These are phyloP conservation scores for Aspergillus felis DNA, from an alignment of 2,329 filamentous ascomycete species.

Conservation along the genomic window DNA sequence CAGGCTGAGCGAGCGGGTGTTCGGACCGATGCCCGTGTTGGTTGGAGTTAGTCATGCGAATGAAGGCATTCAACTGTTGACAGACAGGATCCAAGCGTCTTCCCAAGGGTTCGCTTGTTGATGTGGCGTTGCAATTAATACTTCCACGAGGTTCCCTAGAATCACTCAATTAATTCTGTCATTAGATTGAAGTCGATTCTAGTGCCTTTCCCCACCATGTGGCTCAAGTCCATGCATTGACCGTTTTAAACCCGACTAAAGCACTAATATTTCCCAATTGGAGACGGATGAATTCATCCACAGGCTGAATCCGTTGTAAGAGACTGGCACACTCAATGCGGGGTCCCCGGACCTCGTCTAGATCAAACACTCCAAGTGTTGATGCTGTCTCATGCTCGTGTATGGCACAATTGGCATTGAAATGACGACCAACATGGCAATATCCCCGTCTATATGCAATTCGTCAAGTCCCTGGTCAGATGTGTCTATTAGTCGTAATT, in stretches of 20 bases:
- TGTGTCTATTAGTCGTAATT: too few species aligned
- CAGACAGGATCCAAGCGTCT: too few species aligned
- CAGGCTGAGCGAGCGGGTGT: too few species aligned
- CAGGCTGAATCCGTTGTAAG: neutral
- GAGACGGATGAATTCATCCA: neutral
- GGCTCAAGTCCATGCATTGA: neutral
- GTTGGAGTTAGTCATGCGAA: neutral
- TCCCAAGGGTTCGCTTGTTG: neutral
- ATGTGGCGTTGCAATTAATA: neutral
- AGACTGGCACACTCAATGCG: neutral
- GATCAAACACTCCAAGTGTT: neutral
- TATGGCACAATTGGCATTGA: too few species aligned
- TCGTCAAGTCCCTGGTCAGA: too few species aligned
- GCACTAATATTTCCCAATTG: neutral
- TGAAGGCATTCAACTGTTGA: neutral
- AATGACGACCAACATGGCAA: too few species aligned
- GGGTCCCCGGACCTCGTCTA: neutral
- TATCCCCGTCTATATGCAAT: too few species aligned
- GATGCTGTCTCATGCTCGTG: neutral
- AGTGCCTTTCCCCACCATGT: neutral
- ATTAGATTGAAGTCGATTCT: neutral
- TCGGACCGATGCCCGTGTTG: neutral
- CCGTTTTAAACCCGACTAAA: neutral
- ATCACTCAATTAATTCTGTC: too few species aligned
- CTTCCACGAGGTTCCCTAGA: too few species aligned